These are phyloP conservation scores for Candida labiduridarum DNA, from an alignment of 1,139 yeast genomes.

Conservation along the genomic window DNA sequence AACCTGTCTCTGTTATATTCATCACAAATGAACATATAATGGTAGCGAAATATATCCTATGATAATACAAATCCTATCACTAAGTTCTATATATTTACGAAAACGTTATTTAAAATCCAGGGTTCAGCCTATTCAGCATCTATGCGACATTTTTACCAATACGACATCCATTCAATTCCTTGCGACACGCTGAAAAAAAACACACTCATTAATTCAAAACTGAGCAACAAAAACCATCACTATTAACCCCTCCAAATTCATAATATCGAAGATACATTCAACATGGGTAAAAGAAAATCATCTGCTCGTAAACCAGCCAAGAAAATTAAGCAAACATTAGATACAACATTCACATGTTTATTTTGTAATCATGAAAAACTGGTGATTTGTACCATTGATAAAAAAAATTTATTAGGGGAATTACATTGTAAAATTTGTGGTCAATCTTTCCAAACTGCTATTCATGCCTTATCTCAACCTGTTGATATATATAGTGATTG, in stretches of 20 bases:
- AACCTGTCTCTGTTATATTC: too few relatives aligned
- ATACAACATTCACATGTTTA: conserved; percentile 84
- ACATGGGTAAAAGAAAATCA: conserved; percentile 89
- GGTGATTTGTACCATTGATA: conserved; percentile 85
- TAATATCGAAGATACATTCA: conserved; percentile 11
- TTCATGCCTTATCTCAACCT: conserved; percentile 81
- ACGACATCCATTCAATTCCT: neutral
- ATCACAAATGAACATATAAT: too few relatives aligned
- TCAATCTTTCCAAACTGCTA: conserved; percentile 87
- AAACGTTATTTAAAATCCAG: too few relatives aligned
- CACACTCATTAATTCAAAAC: neutral
- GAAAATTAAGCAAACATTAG: conserved; percentile 77
- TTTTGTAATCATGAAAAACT: conserved; percentile 96
- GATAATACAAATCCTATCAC: too few relatives aligned
- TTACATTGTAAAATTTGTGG: conserved; percentile 93
- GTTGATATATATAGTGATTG: conserved; percentile 96
- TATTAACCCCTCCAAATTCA: neutral
- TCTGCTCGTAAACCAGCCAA: conserved; percentile 82
- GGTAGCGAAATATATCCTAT: too few relatives aligned
- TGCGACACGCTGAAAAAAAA: neutral
- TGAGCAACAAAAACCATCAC: neutral
- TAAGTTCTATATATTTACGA: too few relatives aligned
- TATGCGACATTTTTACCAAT: neutral
- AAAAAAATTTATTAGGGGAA: conserved; percentile 82
- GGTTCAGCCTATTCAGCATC: too few relatives aligned